Conservation (phyloP, 164 flowering plant species). For the Amborella trichopoda region DNA sequence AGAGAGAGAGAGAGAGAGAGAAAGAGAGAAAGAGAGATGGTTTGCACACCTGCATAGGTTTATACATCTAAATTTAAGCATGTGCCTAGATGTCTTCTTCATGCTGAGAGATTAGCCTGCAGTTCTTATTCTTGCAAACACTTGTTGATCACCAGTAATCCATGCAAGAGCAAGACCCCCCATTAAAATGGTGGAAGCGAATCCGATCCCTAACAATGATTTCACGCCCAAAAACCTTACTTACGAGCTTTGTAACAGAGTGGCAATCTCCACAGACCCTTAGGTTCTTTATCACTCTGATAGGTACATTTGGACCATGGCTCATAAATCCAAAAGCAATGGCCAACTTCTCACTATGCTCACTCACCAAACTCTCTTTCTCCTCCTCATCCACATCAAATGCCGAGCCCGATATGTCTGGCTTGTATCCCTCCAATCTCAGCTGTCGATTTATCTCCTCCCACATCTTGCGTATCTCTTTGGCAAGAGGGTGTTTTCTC, state of each 20-base stretch:
- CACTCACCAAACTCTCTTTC: not conserved
- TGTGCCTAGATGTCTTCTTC: too few species aligned
- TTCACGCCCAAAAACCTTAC: not conserved
- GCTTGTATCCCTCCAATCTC: conserved; percentile 7
- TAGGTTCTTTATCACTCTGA: not conserved
- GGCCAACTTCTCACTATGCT: conserved; percentile 1
- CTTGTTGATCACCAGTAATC: conserved; percentile 1
- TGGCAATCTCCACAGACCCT: not conserved
- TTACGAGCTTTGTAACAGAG: not conserved
- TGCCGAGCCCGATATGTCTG: not conserved
- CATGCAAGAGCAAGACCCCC: conserved; percentile 1
- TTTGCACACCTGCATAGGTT: too few species aligned
- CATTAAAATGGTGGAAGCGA: not conserved
- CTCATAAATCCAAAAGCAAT: not conserved
- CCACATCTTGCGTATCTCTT: conserved; percentile 19
- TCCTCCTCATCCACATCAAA: conserved; percentile 2
- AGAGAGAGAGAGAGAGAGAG: too few species aligned
- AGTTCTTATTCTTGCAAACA: too few species aligned
- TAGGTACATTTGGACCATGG: not conserved
- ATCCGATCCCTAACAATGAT: conserved; percentile 1
- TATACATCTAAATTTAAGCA: too few species aligned
- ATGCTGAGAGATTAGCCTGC: too few species aligned
- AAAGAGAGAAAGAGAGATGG: too few species aligned
- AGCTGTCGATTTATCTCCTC: conserved; percentile 22
- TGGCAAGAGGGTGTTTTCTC: conserved; percentile 33